Base-by-base conservation (phyloP, 352 stramenopile genomes). In the Phytophthora parvispora region DNA sequence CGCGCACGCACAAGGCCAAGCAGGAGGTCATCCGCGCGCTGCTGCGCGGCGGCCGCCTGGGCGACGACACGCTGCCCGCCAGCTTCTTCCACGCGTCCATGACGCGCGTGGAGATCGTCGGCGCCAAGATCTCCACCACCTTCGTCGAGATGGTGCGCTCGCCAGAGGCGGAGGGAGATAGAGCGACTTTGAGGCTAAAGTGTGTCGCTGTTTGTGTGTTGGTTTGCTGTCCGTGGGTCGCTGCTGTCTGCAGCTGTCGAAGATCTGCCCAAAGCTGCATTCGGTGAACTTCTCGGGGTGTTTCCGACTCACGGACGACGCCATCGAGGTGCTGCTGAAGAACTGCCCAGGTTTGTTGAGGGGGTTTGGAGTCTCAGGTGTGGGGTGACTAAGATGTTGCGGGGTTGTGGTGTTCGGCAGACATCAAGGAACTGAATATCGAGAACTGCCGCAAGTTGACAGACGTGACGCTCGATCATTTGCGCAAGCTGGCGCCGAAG, bases 361-460 rank as follows among this genome's bases (percentile, higher is more conserved):
- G 31, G 25, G 36, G 4, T 54, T 60, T 18, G 25, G 12, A 13
- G 29, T 18, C 59, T 9, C 16, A 56, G 51, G 25, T 28, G 22
- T 28, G 22, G 36, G 13, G 59, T 59, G 53, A 18, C 38, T 51
- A 61, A 28, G 24, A n/a, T 12, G 36, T 25, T n/a, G n/a, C n/a
- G 42, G 15, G 25, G 6, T 47, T 47, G 6, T 3, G n/a, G 25
- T 10, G 42, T 6, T 34, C 43, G 4, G 15, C 59, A 96, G 90
- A 97, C 0, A 87, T 97, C 20, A 96, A 94, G 74, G 89, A 97
- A 7, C 64, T 97, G 50, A 95, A 96, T 59, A 77, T 97, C 42
- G 87, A 96, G 67, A 97, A 97, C 74, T 97, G 90, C 70, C 90
- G 90, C 49, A 97, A 97, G 58, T 72, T 97, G 50, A 96, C 87